Percentiles rank a stretch among this genome's conserved stretches.
These are phyloP conservation scores for Echites panduratus DNA, from an alignment of 257 asterid genomes.

Conservation along the genomic window DNA sequence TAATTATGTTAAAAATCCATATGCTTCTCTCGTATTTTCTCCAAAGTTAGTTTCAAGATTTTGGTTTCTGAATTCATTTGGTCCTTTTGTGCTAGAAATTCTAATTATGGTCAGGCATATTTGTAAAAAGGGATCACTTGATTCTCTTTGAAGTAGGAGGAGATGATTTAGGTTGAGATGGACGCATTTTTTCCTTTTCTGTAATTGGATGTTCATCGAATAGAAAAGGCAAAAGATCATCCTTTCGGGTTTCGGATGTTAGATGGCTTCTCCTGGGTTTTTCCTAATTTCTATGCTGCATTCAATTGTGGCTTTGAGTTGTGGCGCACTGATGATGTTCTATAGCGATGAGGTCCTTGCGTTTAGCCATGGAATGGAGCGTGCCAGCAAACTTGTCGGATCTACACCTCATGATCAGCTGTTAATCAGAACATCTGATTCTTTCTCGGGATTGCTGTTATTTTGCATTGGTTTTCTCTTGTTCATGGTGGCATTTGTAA, in stretches of 20 bases:
- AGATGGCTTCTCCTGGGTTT: slow-evolving; percentile 72
- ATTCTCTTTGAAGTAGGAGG: neutral
- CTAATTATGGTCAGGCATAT: neutral
- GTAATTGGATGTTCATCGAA: neutral
- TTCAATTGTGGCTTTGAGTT: slow-evolving; percentile 64
- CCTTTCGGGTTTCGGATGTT: neutral
- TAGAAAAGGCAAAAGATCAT: neutral
- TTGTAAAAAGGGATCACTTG: neutral
- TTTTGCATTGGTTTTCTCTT: slow-evolving; percentile 69
- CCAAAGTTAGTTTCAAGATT: neutral
- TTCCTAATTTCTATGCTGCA: slow-evolving; percentile 67
- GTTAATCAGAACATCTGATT: slow-evolving; percentile 77
- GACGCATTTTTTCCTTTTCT: neutral
- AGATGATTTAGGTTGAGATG: neutral
- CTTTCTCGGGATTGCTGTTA: slow-evolving; percentile 80
- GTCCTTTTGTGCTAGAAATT: neutral
- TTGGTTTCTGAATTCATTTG: neutral
- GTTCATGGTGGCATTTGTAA: slow-evolving; percentile 94
- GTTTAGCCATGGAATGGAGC: slow-evolving; percentile 83
- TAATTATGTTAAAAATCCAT: neutral
- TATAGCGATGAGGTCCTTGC: slow-evolving; percentile 52
- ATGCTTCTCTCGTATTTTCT: neutral
- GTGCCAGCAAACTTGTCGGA: slow-evolving; percentile 72
- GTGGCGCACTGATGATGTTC: slow-evolving; percentile 88
- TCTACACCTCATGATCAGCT: slow-evolving; percentile 90